These are phyloP conservation scores for Pseudogymnoascus destructans DNA, from an alignment of 2,329 filamentous ascomycete genomes.

Conservation along the genomic window DNA sequence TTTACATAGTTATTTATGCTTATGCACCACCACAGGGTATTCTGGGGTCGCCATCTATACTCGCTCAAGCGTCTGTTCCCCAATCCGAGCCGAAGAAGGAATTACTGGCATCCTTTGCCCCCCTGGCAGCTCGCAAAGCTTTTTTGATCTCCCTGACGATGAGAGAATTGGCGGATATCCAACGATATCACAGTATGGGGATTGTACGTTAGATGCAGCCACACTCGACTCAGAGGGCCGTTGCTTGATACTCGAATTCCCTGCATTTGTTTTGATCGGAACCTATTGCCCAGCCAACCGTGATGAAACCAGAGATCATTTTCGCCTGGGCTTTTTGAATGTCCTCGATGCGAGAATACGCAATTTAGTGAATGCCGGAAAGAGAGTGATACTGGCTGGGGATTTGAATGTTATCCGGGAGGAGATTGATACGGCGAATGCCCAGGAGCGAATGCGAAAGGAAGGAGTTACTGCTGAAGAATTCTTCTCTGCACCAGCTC, in stretches of 20 bases:
- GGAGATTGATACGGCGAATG: slow-evolving; percentile 59
- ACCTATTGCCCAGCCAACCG: slow-evolving; percentile 85
- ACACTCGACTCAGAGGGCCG: slow-evolving; percentile 81
- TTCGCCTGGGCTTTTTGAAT: slow-evolving; percentile 66
- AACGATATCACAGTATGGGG: slow-evolving; percentile 49
- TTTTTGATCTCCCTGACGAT: slow-evolving; percentile 58
- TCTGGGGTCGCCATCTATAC: slow-evolving; percentile 94
- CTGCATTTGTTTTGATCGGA: slow-evolving; percentile 84
- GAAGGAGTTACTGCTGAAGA: slow-evolving; percentile 54
- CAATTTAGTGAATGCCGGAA: slow-evolving; percentile 68
- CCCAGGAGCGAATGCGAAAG: slow-evolving; percentile 59
- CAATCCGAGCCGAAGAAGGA: slow-evolving; percentile 88
- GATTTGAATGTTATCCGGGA: slow-evolving; percentile 69
- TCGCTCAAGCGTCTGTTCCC: slow-evolving; percentile 69
- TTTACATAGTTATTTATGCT: slow-evolving; percentile 11
- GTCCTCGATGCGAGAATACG: slow-evolving; percentile 73
- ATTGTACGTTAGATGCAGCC: slow-evolving; percentile 51
- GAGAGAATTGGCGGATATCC: slow-evolving; percentile 87
- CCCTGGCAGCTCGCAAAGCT: slow-evolving; percentile 57
- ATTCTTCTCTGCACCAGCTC: slow-evolving; percentile 58
- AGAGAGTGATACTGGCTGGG: slow-evolving; percentile 72
- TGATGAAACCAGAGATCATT: slow-evolving; percentile 71
- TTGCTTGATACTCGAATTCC: slow-evolving; percentile 83
- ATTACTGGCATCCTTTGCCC: slow-evolving; percentile 67
- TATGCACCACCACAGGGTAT: slow-evolving; percentile 48